Evolutionary conservation across 768 basidiomycete genomes (phyloP).

Genomic region (Termitomyces sp.): DNA sequence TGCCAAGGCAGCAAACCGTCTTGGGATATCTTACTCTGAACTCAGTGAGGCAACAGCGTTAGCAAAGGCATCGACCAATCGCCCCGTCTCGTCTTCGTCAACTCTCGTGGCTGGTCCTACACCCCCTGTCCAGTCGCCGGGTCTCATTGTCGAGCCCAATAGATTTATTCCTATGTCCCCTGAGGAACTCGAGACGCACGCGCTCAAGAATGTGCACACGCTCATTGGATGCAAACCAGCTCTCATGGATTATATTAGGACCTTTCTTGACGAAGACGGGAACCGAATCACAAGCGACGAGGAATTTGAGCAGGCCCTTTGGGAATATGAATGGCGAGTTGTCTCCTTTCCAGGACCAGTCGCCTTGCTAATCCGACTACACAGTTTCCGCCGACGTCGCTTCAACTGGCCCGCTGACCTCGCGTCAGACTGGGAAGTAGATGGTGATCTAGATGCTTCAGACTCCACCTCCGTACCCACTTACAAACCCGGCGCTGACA

Average conservation of each 20-base stretch:
- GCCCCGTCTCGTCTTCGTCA: slow-evolving; percentile 15
- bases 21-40: slow-evolving; percentile 32
- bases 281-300: slow-evolving; percentile 26
- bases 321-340: slow-evolving; percentile 56
- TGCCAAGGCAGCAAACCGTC: slow-evolving; percentile 35
- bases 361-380: slow-evolving; percentile 8
- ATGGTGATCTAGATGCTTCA: slow-evolving; percentile 16
- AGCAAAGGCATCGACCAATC: slow-evolving; percentile 16
- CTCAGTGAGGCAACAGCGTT: slow-evolving; percentile 23
- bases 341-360: slow-evolving; percentile 2
- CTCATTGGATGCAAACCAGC: slow-evolving; percentile 60
- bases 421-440: slow-evolving; percentile 21
- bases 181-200: slow-evolving; percentile 66
- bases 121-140: slow-evolving; percentile 48
- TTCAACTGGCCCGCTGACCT: slow-evolving; percentile 62
- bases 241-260: slow-evolving; percentile 42
- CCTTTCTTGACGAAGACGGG: slow-evolving; percentile 32
- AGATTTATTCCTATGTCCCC: slow-evolving; percentile 56
- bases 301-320: slow-evolving; percentile 37
- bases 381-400: slow-evolving; percentile 60
- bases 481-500: slow-evolving; percentile 13
- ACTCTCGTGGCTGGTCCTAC: slow-evolving; percentile 9
- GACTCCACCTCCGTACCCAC: slow-evolving; percentile 10
- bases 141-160: slow-evolving; percentile 53
- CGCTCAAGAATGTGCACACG: slow-evolving; percentile 63